phyloP scores from a whole-genome alignment of 495 filamentous ascomycete species.

The Tuber brumale region DNA sequence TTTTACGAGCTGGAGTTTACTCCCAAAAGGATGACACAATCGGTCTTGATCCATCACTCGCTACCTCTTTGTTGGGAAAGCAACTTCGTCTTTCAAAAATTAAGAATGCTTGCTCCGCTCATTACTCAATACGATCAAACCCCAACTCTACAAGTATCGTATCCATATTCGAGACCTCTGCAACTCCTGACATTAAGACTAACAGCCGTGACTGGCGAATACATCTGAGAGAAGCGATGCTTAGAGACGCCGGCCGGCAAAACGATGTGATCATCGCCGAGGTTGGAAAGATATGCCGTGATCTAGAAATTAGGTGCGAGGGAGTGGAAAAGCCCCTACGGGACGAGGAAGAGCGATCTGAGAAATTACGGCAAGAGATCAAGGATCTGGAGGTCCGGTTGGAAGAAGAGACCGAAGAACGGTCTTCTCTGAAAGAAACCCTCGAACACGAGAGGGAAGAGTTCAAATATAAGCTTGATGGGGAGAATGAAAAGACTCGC shows the following conservation, averaged over 20 bases:
- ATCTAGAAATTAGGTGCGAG: conserved; percentile 36
- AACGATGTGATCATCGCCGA: conserved; percentile 30
- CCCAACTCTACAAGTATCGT: conserved; percentile 18
- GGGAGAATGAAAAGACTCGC: conserved; percentile 1
- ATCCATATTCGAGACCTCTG: conserved; percentile 37
- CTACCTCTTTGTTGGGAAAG: conserved; percentile 31
- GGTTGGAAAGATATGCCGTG: conserved; percentile 39
- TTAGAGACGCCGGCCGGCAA: conserved; percentile 32
- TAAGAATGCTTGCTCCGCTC: conserved; percentile 10
- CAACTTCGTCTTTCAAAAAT: conserved; percentile 15
- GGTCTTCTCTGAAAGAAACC: conserved; percentile 17
- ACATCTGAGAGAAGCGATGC: conserved; percentile 17
- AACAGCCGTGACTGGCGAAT: conserved; percentile 36
- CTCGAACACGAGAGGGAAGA: conserved; percentile 25
- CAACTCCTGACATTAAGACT: conserved; percentile 33
- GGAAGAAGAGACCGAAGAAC: conserved; percentile 23
- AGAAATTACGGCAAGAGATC: conserved; percentile 22
- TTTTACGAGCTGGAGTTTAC: conserved; percentile 30
- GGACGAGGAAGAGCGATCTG: conserved; percentile 26
- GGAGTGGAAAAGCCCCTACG: conserved; percentile 34
- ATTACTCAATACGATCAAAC: conserved; percentile 12
- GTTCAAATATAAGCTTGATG: conserved; percentile 20
- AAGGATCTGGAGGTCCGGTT: conserved; percentile 18
- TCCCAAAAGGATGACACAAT: conserved; percentile 19
- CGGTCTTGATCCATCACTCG: conserved; percentile 23